Conservation (phyloP, 805 yeast species). For the Huiozyma naganishii region DNA sequence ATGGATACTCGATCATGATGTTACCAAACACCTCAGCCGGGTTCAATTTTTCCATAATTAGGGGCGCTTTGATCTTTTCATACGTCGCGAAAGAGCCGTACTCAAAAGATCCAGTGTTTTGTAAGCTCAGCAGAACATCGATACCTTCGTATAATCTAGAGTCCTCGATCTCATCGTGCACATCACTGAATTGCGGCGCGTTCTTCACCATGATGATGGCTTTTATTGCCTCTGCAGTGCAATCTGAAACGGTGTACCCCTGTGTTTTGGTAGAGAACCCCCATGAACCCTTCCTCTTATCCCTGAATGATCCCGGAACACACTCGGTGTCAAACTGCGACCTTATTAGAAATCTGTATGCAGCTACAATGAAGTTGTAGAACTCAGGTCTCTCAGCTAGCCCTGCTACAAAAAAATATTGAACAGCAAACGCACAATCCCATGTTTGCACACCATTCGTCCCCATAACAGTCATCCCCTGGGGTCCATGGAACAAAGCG, state of each 20-base stretch:
- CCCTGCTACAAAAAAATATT: constrained; percentile 71
- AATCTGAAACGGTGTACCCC: constrained; percentile 93
- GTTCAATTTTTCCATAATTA: constrained; percentile 63
- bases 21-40: constrained; percentile 98
- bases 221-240: constrained; percentile 92
- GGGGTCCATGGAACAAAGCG: constrained; percentile 71
- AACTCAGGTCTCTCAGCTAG: constrained; percentile 60
- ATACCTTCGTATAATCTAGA: constrained; percentile 54
- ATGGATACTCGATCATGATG: constrained; percentile 97
- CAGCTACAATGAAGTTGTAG: constrained; percentile 48
- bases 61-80: constrained; percentile 75
- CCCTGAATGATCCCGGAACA: constrained; percentile 69
- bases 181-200: constrained; percentile 38
- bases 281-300: constrained; percentile 82
- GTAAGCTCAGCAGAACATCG: constrained; percentile 65
- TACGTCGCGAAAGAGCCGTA: constrained; percentile 90
- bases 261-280: constrained; percentile 93
- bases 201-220: constrained; percentile 87
- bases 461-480: constrained; percentile 90
- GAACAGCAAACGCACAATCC: constrained; percentile 90
- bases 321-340: constrained; percentile 82
- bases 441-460: constrained; percentile 97
- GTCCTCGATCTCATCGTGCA: constrained; percentile 43
- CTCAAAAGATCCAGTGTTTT: constrained; percentile 68
- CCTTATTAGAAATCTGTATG: constrained; percentile 61